Evolutionary conservation across 2,329 filamentous ascomycete species (phyloP).

Genomic region (Beauveria sp.): DNA sequence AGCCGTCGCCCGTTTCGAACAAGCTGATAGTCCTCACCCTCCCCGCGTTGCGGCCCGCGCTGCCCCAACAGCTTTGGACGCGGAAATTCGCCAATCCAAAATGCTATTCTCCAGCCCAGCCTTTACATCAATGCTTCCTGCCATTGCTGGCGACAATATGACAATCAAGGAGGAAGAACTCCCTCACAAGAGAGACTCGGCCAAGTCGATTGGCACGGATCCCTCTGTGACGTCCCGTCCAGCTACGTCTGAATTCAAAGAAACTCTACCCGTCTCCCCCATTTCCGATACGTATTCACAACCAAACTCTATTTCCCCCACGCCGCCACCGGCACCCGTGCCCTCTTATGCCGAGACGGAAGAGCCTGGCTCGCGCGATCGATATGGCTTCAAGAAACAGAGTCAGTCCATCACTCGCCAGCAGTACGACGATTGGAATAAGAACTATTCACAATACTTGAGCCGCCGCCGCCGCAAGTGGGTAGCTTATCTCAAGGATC

Average conservation of each 20-base stretch:
- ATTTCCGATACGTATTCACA: conserved; percentile 11
- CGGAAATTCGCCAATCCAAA: conserved; percentile 32
- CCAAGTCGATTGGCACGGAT: conserved; percentile 44
- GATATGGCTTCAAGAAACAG: conserved; percentile 87
- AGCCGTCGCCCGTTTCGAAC: background rate
- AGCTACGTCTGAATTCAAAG: conserved; percentile 17
- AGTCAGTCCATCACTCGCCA: conserved; percentile 69
- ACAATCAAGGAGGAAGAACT: conserved; percentile 13
- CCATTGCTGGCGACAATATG: conserved; percentile 21
- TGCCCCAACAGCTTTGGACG: conserved; percentile 25
- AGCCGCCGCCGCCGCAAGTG: conserved; percentile 73
- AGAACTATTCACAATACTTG: conserved; percentile 66
- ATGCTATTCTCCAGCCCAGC: conserved; percentile 32
- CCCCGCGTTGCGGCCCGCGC: conserved; percentile 12
- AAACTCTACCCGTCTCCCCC: conserved; percentile 12
- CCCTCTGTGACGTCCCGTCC: conserved; percentile 26
- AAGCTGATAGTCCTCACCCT: conserved; percentile 14
- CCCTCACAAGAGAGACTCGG: conserved; percentile 16
- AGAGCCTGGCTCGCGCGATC: conserved; percentile 55
- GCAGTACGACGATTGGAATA: conserved; percentile 78
- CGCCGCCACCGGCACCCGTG: conserved; percentile 12
- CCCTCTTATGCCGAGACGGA: conserved; percentile 28
- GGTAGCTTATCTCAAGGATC: conserved; percentile 68
- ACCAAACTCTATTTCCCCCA: conserved; percentile 5
- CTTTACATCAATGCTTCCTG: conserved; percentile 32